Base-by-base conservation (phyloP, 164 flowering plant species). In the Nymphaea thermarum region DNA sequence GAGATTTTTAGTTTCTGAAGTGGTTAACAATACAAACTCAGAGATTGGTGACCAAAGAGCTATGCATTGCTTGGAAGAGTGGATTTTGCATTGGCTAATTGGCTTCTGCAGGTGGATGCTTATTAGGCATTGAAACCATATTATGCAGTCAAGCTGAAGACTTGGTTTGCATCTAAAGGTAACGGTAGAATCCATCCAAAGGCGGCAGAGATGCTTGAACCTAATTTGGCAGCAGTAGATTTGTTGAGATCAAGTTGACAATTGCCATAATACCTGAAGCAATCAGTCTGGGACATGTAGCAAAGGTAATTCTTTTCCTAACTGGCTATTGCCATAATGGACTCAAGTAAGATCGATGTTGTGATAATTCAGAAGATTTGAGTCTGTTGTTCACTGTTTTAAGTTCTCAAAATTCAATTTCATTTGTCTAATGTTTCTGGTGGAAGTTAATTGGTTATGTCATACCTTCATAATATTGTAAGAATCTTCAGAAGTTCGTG, bases 81-180 rank as follows among this genome's bases (percentile, higher is more conserved):
- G 25, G 98, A 91, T 65, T 91, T 86, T 82, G 98, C 98, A n/a
- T n/a, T n/a, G n/a, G n/a, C n/a, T n/a, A n/a, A 2, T 43, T 87
- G 78, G 87, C 81, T 2, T 70, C 86, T 11, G 84, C 82, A 59
- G 98, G 98, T 41, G 93, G 0, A 64, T 43, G 68, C 90, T 91
- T 18, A 77, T 85, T 60, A 79, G 72, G 76, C 98, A 91, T 75
- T 91, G 96, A 0, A 84, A 43, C 83, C 93, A 0, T 82, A 60
- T 73, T 17, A 63, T 62, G 60, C 15, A 63, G 78, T 75, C 57
- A 82, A 74, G 63, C 72, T 72, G 63, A 55, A 67, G 8, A 71
- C 63, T 71, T 82, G 84, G 85, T 69, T 74, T 43, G 14, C 64
- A 7, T 47, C 55, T 47, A 57, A 18, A 17, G 36, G 51, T 4